Evolutionary conservation across 1,139 yeast genomes (phyloP), one percentile per base, ranked within the genome.

Genomic region (Debaryomyces robertsiae): DNA sequence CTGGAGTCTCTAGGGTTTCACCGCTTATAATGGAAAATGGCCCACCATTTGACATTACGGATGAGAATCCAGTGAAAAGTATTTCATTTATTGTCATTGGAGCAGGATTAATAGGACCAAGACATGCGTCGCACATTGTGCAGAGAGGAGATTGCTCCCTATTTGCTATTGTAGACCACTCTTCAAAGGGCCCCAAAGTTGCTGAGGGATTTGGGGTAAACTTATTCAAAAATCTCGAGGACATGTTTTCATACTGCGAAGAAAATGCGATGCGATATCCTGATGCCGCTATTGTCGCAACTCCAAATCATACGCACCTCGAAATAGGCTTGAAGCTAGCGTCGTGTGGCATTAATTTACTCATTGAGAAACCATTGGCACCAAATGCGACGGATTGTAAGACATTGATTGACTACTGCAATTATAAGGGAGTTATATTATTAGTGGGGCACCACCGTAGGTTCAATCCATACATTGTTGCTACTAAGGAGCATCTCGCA

Each of bases 361-460:
- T 69, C 42, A 62, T 69, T 27, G 74, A 69, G 46, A 69, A 69
- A 42, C 75, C 75, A 10, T 52, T 69, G 15, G 61, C 68, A 27
- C 51, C 68, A 4, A 53, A 50, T 11, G 61, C 66, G 3, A 46
- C 47, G 9, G 73, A 67, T 24, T 67, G 70, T 22, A 57, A 58
- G 29, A 66, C 63, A 1, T 52, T 69, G 22, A 63, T 61, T 34
- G 52, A 55, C 16, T 61, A 49, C 37, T 55, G 61, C 24, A 46
- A 50, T 9, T 32, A 42, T 13, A 43, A 50, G 22, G 47, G 53
- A 13, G 66, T 67, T 4, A 58, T 60, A 38, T 49, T 68, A 7
- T 53, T 69, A 36, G 65, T 69, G 24, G 74, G 74, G 2, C 75
- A 69, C 44, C 75, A 69, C 45, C 52, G 75, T 27, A 48, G 75